Conservation (phyloP, 2,329 filamentous ascomycete genomes). For the Coniella lustricola region DNA sequence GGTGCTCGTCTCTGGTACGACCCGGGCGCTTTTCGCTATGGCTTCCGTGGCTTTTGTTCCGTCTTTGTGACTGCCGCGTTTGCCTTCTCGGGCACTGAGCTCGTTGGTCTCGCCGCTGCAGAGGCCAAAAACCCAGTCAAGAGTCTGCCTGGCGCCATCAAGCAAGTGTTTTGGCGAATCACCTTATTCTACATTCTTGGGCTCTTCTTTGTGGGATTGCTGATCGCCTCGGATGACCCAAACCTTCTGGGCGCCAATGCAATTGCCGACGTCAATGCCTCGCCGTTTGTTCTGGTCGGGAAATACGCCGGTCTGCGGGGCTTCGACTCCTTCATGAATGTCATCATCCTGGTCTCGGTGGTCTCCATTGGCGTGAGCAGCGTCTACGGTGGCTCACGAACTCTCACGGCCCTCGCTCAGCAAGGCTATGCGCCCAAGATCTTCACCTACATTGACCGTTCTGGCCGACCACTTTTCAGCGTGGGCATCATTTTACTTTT, state of each 20-base stretch:
- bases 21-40: slow-evolving; percentile 57
- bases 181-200: slow-evolving; percentile 49
- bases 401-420: slow-evolving; percentile 51
- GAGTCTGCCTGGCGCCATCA: slow-evolving; percentile 72
- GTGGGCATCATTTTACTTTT: slow-evolving; percentile 41
- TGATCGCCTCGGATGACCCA: slow-evolving; percentile 38
- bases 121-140: slow-evolving; percentile 65
- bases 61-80: slow-evolving; percentile 70
- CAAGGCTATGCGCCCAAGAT: slow-evolving; percentile 51
- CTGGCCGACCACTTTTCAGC: slow-evolving; percentile 47
- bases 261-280: slow-evolving; percentile 38
- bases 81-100: slow-evolving; percentile 64
- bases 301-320: slow-evolving; percentile 44
- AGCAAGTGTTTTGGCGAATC: slow-evolving; percentile 63
- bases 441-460: slow-evolving; percentile 50
- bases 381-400: slow-evolving; percentile 53
- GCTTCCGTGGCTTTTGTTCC: slow-evolving; percentile 67
- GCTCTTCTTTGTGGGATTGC: slow-evolving; percentile 44
- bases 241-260: slow-evolving; percentile 41
- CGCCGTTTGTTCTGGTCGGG: slow-evolving; percentile 53
- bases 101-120: slow-evolving; percentile 68
- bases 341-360: slow-evolving; percentile 51
- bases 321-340: slow-evolving; percentile 52
- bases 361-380: slow-evolving; percentile 52
- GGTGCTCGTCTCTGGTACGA: slow-evolving; percentile 44